Percentiles rank a stretch among this genome's conserved stretches.
phyloP scores from a whole-genome alignment of 108 stramenopile species.

The Thalassiosira profunda region DNA sequence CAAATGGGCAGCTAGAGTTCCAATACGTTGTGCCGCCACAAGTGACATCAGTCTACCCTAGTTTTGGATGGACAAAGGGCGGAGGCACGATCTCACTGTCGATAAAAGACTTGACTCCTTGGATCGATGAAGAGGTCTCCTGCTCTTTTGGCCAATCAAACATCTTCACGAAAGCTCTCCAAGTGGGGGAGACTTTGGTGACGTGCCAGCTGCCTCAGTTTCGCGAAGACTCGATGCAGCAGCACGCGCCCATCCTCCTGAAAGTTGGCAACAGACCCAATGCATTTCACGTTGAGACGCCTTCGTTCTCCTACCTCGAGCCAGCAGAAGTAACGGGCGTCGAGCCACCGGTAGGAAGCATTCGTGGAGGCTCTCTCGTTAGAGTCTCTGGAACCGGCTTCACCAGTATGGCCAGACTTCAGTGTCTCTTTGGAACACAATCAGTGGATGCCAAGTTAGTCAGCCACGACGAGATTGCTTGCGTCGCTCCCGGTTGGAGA shows the following conservation, averaged over 20 bases:
- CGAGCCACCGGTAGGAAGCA: constrained; percentile 27
- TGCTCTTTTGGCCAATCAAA: constrained; percentile 29
- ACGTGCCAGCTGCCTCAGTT: constrained; percentile 15
- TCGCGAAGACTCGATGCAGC: constrained; percentile 1
- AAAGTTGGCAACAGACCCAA: constrained; percentile 19
- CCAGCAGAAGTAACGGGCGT: constrained; percentile 36
- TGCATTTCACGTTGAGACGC: neutral
- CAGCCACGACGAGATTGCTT: constrained; percentile 17
- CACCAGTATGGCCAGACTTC: constrained; percentile 24
- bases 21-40: constrained; percentile 24
- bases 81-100: constrained; percentile 7
- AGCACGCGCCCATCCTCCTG: constrained; percentile 13
- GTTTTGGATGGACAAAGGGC: constrained; percentile 35
- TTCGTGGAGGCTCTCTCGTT: constrained; percentile 31
- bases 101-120: constrained; percentile 25
- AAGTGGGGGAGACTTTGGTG: neutral
- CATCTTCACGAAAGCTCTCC: constrained; percentile 4
- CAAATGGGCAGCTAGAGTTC: constrained; percentile 9
- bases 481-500: constrained; percentile 18
- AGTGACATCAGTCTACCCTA: constrained; percentile 15
- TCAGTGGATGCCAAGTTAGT: constrained; percentile 16
- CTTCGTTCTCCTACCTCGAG: constrained; percentile 21
- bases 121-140: neutral
- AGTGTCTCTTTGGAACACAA: constrained; percentile 31
- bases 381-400: constrained; percentile 30